Conservation (phyloP, 495 filamentous ascomycete genomes). For the Hypoxylon fragiforme region DNA sequence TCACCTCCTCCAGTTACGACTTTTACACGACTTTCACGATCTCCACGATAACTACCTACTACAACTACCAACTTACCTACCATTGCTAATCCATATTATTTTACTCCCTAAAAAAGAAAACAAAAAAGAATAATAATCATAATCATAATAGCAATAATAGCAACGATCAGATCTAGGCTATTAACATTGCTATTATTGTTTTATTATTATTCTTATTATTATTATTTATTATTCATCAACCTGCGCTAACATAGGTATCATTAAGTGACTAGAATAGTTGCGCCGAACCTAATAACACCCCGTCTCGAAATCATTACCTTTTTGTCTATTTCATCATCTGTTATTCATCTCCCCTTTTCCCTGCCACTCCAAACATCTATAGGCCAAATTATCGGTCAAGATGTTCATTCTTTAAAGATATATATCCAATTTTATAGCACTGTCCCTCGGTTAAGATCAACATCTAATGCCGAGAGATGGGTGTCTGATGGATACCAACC, state of each 20-base stretch:
- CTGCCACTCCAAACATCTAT: neutral
- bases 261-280: neutral
- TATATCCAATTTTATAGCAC: conserved; percentile 1
- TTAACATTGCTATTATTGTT: no score
- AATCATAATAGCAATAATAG: no score
- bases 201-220: no score
- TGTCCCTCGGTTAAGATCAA: neutral
- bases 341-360: neutral
- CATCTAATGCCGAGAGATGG: conserved; percentile 20
- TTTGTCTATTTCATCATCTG: neutral
- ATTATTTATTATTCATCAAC: no score
- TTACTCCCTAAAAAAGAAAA: no score
- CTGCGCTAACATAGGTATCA: no score
- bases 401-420: conserved; percentile 5
- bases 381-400: neutral
- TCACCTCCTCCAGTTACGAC: no score
- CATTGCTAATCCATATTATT: neutral
- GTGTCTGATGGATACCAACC: conserved; percentile 17
- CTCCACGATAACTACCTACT: no score
- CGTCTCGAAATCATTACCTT: neutral
- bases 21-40: no score
- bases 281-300: neutral
- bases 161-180: no score
- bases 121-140: no score
- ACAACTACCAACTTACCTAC: no score